Conservation (phyloP, 2,329 filamentous ascomycete genomes). For the Fusarium buxicola region DNA sequence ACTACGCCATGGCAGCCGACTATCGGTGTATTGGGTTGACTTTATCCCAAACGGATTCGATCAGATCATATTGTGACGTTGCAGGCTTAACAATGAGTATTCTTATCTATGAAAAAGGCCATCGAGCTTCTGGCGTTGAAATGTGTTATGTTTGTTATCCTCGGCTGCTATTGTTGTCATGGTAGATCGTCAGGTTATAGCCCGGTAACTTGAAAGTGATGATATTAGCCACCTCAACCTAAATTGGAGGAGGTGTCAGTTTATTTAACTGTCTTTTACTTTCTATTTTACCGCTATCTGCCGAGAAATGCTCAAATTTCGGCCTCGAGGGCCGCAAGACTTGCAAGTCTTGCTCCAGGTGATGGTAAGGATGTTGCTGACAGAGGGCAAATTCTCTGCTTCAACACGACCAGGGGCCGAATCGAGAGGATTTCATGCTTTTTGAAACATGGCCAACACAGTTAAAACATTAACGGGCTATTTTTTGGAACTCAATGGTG, state of each 20-base stretch:
- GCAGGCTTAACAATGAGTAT: constrained; percentile 8
- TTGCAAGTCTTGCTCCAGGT: neutral
- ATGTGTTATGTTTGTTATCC: neutral
- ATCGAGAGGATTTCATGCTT: constrained; percentile 20
- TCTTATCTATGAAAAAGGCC: neutral
- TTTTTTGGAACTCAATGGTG: too few species aligned
- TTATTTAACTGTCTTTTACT: neutral
- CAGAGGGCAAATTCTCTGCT: constrained; percentile 4
- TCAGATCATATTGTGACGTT: constrained; percentile 12
- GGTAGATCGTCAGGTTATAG: too few species aligned
- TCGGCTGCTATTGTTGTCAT: neutral
- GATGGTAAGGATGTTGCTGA: neutral
- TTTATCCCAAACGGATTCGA: constrained; percentile 9
- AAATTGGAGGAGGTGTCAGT: neutral
- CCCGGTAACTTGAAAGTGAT: too few species aligned
- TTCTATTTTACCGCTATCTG: too few species aligned
- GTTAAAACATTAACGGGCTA: too few species aligned
- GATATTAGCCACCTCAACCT: too few species aligned
- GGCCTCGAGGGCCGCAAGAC: too few species aligned
- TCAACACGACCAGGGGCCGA: constrained; percentile 8
- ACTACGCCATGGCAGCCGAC: neutral
- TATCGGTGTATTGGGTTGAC: neutral
- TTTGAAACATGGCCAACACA: too few species aligned
- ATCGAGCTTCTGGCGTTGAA: constrained; percentile 2
- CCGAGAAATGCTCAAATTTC: too few species aligned